Evolutionary conservation across 352 stramenopile genomes (phyloP), one percentile per base, ranked within the genome.

Genomic region (Pythium dissimile): DNA sequence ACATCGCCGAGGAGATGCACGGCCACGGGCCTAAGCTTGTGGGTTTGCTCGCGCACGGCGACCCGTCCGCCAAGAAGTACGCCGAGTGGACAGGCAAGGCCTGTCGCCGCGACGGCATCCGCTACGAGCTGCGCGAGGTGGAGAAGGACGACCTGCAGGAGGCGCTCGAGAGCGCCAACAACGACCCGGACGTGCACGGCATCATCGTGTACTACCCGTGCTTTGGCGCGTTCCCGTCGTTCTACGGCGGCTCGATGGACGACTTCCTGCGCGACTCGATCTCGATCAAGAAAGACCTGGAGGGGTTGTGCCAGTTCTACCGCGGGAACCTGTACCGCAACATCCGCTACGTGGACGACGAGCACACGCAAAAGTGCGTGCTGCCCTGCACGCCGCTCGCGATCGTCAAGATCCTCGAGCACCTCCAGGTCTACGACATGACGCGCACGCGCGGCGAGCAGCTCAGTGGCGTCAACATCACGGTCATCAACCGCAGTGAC

Each of bases 161-260:
- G n/a, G 92, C 89, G 13, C 73, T 99, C 12, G 79, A 97, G 48
- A 82, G 94, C 54, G 92, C 92, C 52, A 99, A 99, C 74, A 84
- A 77, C 35, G 88, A 97, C 71, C 80, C 88, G 16, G 80, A 94
- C n/a, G 95, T 98, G 45, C 91, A 98, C 75, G 94, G 96, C 34
- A 98, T 99, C 60, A 96, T 99, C 51, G 90, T 99, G 16, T 99
- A 99, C 77, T 99, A 99, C 77, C 96, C 96, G 44, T 98, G 97
- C 75, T 99, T 99, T 63, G 97, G 96, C 37, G 67, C 90, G 39
- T 96, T 97, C 60, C 95, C 97, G 59, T 97, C 85, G 39, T 99
- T 98, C 71, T 98, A 86, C 55, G 97, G 97, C 26, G 94, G 92
- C 42, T 92, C 84, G 53, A 98, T 99, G 83, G 96, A 99, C 80